These are phyloP conservation scores for Dacryopinax primogenitus DNA, from an alignment of 768 basidiomycete species.

Conservation along the genomic window DNA sequence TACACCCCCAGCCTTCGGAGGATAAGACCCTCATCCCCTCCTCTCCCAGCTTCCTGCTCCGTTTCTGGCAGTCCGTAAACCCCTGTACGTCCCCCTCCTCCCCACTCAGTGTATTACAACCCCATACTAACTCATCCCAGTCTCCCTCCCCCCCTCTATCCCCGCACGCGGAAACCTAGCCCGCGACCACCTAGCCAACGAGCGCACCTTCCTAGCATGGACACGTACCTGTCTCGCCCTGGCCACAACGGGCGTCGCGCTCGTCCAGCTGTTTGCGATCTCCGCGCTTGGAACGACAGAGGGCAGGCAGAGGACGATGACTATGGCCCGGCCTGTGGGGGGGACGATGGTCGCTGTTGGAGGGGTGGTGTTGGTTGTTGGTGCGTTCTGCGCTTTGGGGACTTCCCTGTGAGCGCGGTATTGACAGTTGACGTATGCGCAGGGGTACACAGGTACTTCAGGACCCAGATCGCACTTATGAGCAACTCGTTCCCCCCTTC, in stretches of 20 bases:
- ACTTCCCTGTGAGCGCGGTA: not conserved
- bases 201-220: conserved; percentile 20
- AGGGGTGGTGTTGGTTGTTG: conserved; percentile 14
- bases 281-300: not conserved
- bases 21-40: not conserved
- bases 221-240: conserved; percentile 17
- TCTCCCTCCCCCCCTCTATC: not conserved
- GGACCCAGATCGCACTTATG: not conserved
- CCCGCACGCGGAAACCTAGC: conserved; percentile 6
- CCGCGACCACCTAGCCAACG: conserved; percentile 17
- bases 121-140: not conserved
- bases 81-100: not conserved
- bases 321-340: conserved; percentile 16
- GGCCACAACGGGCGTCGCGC: conserved; percentile 14
- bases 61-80: not conserved
- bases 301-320: not conserved
- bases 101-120: not conserved
- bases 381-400: conserved; percentile 11
- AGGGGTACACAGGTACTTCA: not conserved
- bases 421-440: not conserved
- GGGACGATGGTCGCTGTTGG: conserved; percentile 15
- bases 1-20: not conserved
- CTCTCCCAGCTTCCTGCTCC: not conserved
- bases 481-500: not conserved
- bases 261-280: conserved; percentile 20